Evolutionary conservation across 768 basidiomycete species (phyloP).

Genomic region (Tubosaeta brunneosetosa): DNA sequence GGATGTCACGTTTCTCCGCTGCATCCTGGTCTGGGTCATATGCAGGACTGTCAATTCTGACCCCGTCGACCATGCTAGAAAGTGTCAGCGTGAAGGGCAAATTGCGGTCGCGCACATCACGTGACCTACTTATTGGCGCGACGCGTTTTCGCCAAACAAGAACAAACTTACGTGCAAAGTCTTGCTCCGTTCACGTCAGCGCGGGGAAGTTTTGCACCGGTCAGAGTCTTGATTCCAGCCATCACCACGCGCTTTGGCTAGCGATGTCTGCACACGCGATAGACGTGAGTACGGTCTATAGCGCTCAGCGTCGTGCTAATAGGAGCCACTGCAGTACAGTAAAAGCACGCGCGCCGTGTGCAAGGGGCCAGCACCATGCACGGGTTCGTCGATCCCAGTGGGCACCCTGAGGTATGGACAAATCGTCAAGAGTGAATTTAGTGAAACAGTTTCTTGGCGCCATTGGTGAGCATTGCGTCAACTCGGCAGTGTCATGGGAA

Average conservation of each 20-base stretch:
- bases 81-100: neutral
- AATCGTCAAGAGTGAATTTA: constrained; percentile 39
- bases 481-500: constrained; percentile 6
- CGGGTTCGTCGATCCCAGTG: constrained; percentile 45
- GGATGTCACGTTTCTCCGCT: constrained; percentile 68
- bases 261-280: constrained; percentile 26
- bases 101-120: constrained; percentile 12
- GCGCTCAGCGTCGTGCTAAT: constrained; percentile 1
- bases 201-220: neutral
- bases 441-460: constrained; percentile 68
- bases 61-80: constrained; percentile 15
- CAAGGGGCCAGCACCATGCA: constrained; percentile 59
- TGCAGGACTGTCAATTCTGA: constrained; percentile 31
- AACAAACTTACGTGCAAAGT: constrained; percentile 12
- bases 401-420: constrained; percentile 66
- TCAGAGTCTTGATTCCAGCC: neutral
- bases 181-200: neutral
- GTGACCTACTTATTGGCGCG: constrained; percentile 17
- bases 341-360: constrained; percentile 67
- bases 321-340: constrained; percentile 52
- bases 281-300: constrained; percentile 21
- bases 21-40: constrained; percentile 87
- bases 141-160: constrained; percentile 21
- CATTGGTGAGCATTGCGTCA: constrained; percentile 54
- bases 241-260: neutral